Evolutionary conservation across 441 rosid genomes (phyloP).

Genomic region (Eruca vesicaria): DNA sequence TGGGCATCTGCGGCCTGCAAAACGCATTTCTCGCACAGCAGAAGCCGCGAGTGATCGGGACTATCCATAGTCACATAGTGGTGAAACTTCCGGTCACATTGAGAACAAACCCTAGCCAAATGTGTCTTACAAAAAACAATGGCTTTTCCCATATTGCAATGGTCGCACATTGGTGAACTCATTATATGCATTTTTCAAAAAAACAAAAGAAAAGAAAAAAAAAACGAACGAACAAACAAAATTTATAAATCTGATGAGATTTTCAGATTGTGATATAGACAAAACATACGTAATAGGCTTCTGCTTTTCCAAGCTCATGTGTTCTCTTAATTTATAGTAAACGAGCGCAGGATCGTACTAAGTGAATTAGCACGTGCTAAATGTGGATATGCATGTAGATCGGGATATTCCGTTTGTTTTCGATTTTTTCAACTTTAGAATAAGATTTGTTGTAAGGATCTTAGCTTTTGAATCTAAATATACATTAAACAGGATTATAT

Average conservation of each 20-base stretch:
- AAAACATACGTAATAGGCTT: neutral
- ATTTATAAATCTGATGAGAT: neutral
- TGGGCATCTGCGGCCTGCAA: neutral
- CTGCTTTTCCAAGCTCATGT: neutral
- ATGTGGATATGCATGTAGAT: constrained; percentile 1
- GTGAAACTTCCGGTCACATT: constrained; percentile 8
- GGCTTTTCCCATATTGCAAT: neutral
- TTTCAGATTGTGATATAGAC: neutral
- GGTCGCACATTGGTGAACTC: constrained; percentile 12
- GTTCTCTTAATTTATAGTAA: constrained; percentile 5
- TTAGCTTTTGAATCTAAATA: neutral
- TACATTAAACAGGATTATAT: neutral
- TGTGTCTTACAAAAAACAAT: neutral
- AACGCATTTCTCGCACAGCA: neutral
- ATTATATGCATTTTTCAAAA: neutral
- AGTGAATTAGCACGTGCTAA: constrained; percentile 4
- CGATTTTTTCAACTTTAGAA: neutral
- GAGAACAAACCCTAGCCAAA: constrained; percentile 8
- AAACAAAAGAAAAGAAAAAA: neutral
- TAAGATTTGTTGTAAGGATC: neutral
- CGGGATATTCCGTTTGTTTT: constrained; percentile 17
- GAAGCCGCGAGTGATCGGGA: neutral
- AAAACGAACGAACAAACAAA: neutral
- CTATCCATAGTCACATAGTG: neutral
- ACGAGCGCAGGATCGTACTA: neutral